Conservation (phyloP, 2,329 filamentous ascomycete species). For the Hypoxylon sp. region DNA sequence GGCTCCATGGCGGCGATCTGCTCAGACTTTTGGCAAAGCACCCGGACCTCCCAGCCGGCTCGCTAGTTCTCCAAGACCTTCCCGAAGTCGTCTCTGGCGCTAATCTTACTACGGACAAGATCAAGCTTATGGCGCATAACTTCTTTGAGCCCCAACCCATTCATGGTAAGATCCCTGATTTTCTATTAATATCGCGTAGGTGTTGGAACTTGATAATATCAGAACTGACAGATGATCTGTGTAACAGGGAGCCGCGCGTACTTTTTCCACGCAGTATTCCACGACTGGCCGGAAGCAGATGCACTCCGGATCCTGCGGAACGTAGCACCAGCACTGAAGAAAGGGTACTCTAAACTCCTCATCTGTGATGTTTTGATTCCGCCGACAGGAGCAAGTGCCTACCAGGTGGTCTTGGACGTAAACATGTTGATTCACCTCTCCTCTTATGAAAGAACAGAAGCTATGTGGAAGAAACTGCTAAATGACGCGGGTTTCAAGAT, state of each 20-base stretch:
- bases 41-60: slow-evolving; percentile 51
- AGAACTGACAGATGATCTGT: slow-evolving; percentile 1
- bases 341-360: slow-evolving; percentile 57
- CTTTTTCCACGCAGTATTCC: slow-evolving; percentile 54
- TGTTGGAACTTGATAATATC: neutral
- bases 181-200: neutral
- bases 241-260: slow-evolving; percentile 51
- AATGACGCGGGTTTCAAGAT: slow-evolving; percentile 42
- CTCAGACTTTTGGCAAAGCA: slow-evolving; percentile 51
- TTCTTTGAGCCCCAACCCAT: slow-evolving; percentile 54
- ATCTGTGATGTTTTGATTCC: slow-evolving; percentile 60
- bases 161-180: slow-evolving; percentile 37
- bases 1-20: slow-evolving; percentile 57
- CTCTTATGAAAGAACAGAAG: slow-evolving; percentile 42
- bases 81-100: slow-evolving; percentile 48
- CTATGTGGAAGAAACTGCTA: slow-evolving; percentile 38
- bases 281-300: slow-evolving; percentile 57
- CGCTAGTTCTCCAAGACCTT: slow-evolving; percentile 57
- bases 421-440: slow-evolving; percentile 43
- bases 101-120: slow-evolving; percentile 36
- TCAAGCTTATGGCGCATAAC: slow-evolving; percentile 50
- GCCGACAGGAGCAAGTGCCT: slow-evolving; percentile 50
- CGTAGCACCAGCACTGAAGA: slow-evolving; percentile 50
- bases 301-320: slow-evolving; percentile 53
- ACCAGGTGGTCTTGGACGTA: slow-evolving; percentile 43